These are phyloP conservation scores for Citrus inodora DNA, from an alignment of 345 rosid species.

Conservation along the genomic window DNA sequence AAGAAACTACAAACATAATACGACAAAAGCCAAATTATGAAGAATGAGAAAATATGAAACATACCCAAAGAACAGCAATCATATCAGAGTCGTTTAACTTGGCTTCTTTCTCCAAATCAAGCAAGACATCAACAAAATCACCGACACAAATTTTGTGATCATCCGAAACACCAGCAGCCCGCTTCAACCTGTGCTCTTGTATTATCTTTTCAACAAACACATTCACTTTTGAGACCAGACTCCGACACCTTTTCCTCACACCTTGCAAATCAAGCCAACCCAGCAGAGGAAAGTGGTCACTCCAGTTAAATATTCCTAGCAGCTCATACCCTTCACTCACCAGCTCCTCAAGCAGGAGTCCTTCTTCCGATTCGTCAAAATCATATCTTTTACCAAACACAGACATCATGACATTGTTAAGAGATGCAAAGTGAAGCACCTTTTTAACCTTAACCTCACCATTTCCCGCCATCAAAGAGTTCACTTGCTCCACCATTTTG, in stretches of 20 bases:
- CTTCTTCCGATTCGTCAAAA: conserved; percentile 28
- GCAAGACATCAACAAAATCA: conserved; percentile 52
- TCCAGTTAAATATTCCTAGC: conserved; percentile 71
- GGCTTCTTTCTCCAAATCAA: conserved; percentile 40
- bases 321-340: conserved; percentile 49
- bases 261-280: conserved; percentile 43
- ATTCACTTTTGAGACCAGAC: conserved; percentile 44
- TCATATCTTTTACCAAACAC: conserved; percentile 48
- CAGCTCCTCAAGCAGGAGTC: conserved; percentile 32
- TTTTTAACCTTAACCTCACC: conserved; percentile 34
- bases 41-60: background rate
- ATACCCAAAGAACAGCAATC: conserved; percentile 57
- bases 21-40: background rate
- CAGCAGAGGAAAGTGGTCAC: conserved; percentile 42
- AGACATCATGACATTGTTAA: conserved; percentile 48
- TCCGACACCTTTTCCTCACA: conserved; percentile 38
- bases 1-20: background rate
- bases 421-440: conserved; percentile 41
- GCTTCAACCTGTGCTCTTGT: conserved; percentile 46
- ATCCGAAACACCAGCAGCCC: conserved; percentile 15
- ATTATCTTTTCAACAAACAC: conserved; percentile 56
- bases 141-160: conserved; percentile 14
- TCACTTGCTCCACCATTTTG: conserved; percentile 31
- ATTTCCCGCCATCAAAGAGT: conserved; percentile 15
- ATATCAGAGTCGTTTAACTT: conserved; percentile 43